Conservation (phyloP, 108 stramenopile species). For the Cylindrotheca closterium region DNA sequence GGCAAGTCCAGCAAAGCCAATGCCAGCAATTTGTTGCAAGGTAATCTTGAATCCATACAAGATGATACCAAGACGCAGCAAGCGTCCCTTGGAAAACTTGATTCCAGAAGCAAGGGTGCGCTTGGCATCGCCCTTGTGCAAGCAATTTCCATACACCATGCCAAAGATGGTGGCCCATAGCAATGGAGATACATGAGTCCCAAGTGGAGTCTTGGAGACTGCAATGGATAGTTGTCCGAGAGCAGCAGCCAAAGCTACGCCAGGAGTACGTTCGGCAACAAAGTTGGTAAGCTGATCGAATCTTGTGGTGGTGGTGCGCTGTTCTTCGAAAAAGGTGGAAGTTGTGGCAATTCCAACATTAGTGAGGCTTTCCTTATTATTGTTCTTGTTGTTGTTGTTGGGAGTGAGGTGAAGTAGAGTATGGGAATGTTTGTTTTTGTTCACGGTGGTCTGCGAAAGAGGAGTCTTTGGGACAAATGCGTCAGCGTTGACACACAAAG, state of each 20-base stretch:
- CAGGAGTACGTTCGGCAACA: slow-evolving; percentile 9
- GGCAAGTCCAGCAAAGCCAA: slow-evolving; percentile 18
- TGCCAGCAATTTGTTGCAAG: slow-evolving; percentile 24
- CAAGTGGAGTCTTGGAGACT: slow-evolving; percentile 4
- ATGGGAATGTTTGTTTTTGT: background rate
- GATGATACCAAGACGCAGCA: slow-evolving; percentile 19
- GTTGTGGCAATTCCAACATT: slow-evolving; percentile 1
- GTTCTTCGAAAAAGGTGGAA: background rate
- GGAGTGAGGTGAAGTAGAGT: background rate
- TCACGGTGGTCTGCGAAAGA: background rate
- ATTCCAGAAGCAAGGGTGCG: slow-evolving; percentile 8
- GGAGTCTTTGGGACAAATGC: background rate
- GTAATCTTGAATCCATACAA: slow-evolving; percentile 24
- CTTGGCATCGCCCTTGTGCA: slow-evolving; percentile 10
- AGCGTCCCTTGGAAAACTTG: slow-evolving; percentile 24
- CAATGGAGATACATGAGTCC: slow-evolving; percentile 14
- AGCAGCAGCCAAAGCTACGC: slow-evolving; percentile 7
- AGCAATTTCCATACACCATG: slow-evolving; percentile 16
- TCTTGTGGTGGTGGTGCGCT: background rate
- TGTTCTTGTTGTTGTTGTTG: background rate
- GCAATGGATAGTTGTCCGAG: slow-evolving; percentile 13
- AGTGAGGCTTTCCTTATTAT: background rate
- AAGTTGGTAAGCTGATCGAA: background rate
- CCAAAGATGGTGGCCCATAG: slow-evolving; percentile 22
- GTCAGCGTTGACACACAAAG: background rate